Evolutionary conservation across 2,329 filamentous ascomycete genomes (phyloP).

Genomic region (Niveomyces coronatus): DNA sequence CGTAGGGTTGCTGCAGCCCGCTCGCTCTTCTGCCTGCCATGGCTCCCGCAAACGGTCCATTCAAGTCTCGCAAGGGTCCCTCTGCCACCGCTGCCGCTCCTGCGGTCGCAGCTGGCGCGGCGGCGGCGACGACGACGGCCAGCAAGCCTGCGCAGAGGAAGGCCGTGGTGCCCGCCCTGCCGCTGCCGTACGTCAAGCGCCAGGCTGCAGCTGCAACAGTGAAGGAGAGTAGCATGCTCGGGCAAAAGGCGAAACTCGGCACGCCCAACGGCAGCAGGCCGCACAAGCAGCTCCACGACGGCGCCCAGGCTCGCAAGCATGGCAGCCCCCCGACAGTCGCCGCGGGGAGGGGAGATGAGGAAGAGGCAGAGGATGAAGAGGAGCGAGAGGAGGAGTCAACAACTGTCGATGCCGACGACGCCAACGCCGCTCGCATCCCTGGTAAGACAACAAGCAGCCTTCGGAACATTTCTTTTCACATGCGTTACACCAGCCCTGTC

Average conservation of each 20-base stretch:
- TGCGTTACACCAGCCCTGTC: not conserved
- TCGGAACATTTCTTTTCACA: not conserved
- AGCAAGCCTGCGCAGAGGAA: constrained; percentile 18
- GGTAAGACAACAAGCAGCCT: constrained; percentile 1
- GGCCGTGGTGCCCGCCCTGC: constrained; percentile 28
- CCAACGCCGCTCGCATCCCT: constrained; percentile 1
- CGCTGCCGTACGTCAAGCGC: constrained; percentile 28
- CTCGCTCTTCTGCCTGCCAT: constrained; percentile 9
- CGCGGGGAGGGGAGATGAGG: no score
- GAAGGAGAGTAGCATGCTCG: constrained; percentile 12
- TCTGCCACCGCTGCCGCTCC: constrained; percentile 8
- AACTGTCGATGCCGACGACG: not conserved
- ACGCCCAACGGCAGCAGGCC: not conserved
- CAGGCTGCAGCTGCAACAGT: constrained; percentile 22
- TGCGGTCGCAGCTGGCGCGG: constrained; percentile 4
- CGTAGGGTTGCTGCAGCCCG: constrained; percentile 7
- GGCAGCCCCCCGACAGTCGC: constrained; percentile 1
- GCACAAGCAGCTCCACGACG: not conserved
- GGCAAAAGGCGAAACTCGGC: not conserved
- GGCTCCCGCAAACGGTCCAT: constrained; percentile 19
- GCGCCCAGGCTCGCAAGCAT: constrained; percentile 5
- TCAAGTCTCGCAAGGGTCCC: constrained; percentile 22
- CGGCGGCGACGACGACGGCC: not conserved
- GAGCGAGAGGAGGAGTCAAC: constrained; percentile 7
- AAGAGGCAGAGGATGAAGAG: no score